Conservation (phyloP, 2,329 filamentous ascomycete species). For the Aspergillus fructus region DNA sequence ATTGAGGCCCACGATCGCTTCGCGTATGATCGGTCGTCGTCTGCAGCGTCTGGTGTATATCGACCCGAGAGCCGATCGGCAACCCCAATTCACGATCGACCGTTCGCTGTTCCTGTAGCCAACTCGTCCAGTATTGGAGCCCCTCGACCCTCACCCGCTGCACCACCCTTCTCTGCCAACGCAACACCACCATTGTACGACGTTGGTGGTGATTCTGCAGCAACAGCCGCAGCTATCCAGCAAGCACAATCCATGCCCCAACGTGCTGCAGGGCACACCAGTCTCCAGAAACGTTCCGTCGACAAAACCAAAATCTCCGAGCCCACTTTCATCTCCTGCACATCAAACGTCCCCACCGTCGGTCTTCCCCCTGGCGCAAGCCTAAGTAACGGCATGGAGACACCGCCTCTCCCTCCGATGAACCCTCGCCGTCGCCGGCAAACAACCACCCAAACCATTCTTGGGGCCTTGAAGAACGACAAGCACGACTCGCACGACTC, state of each 20-base stretch:
- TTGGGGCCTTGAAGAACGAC: constrained; percentile 39
- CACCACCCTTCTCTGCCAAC: constrained; percentile 52
- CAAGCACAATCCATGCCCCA: constrained; percentile 25
- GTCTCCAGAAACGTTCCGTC: constrained; percentile 56
- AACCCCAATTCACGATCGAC: constrained; percentile 31
- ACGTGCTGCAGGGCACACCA: constrained; percentile 28
- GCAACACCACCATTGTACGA: constrained; percentile 55
- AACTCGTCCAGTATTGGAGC: constrained; percentile 38
- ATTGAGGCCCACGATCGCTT: constrained; percentile 30
- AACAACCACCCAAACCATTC: constrained; percentile 43
- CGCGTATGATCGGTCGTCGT: constrained; percentile 36
- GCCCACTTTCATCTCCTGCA: constrained; percentile 53
- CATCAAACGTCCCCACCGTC: constrained; percentile 59
- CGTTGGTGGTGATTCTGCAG: constrained; percentile 39
- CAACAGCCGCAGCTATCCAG: constrained; percentile 23
- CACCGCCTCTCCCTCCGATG: constrained; percentile 58
- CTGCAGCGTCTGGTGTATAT: constrained; percentile 39
- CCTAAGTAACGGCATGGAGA: constrained; percentile 52
- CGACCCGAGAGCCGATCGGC: constrained; percentile 40
- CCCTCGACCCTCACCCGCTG: constrained; percentile 46
- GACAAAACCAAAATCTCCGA: constrained; percentile 64
- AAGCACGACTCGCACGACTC: constrained; percentile 27
- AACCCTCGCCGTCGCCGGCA: constrained; percentile 58
- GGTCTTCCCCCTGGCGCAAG: constrained; percentile 57
- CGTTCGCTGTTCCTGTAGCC: constrained; percentile 28